Evolutionary conservation across 2,329 filamentous ascomycete genomes (phyloP).

Genomic region (Pyricularia pennisetigena): DNA sequence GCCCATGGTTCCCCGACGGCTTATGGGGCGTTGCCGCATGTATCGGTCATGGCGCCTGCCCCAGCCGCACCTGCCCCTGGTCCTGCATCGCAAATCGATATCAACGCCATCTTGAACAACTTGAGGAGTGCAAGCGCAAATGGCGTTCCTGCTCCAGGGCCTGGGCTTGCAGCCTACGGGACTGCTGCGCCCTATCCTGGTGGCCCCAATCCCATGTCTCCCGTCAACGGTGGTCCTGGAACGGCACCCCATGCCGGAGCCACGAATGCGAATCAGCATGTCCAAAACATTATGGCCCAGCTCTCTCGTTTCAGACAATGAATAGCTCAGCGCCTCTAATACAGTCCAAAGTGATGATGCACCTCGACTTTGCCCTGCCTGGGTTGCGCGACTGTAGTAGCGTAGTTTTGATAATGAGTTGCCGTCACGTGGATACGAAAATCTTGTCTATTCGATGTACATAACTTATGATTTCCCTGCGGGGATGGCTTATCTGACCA

Average conservation of each 20-base stretch:
- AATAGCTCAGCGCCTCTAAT: background rate
- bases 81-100: slow-evolving; percentile 23
- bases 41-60: slow-evolving; percentile 4
- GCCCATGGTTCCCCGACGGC: slow-evolving; percentile 4
- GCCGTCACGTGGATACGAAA: background rate
- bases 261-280: slow-evolving; percentile 37
- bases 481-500: background rate
- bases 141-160: background rate
- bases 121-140: slow-evolving; percentile 17
- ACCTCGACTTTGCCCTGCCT: background rate
- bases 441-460: background rate
- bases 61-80: slow-evolving; percentile 12
- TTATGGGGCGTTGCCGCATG: background rate
- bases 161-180: slow-evolving; percentile 13
- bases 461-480: background rate
- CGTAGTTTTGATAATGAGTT: background rate
- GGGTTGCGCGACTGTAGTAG: background rate
- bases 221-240: slow-evolving; percentile 13
- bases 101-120: slow-evolving; percentile 35
- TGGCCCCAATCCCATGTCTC: background rate
- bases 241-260: slow-evolving; percentile 16
- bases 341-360: background rate
- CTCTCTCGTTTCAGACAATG: slow-evolving; percentile 54
- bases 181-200: slow-evolving; percentile 4
- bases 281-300: slow-evolving; percentile 68